Base-by-base conservation (phyloP, 169 alveolate genomes). In the Plasmodium knowlesi region DNA sequence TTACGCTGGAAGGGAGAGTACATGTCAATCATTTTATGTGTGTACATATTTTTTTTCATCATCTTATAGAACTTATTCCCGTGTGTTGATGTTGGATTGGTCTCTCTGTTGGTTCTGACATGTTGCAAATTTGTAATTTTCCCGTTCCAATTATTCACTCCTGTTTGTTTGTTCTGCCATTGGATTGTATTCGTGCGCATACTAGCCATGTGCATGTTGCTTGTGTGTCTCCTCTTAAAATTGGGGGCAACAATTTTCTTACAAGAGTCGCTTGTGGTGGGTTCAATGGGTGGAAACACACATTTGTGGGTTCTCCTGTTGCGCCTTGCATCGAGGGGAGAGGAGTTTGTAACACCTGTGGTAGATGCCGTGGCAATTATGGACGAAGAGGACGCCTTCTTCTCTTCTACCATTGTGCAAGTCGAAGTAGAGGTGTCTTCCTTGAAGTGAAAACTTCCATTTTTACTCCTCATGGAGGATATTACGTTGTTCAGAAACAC, bases 401-500 rank as follows among this genome's bases (percentile, higher is more conserved):
- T 12, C 61, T 14, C 12, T 10, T 14, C 25, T 16, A 2, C 9
- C 61, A 0, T 22, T 16, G 61, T 3, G 39, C 5, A 12, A 14
- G 25, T 10, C n/a, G 61, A 41, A 41, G 12, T 12, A 12, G 61
- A 14, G 61, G 61, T 16, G 22, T 22, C 76, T 39, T 67, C 76
- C 41, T 67, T 19, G 9, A 67, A 22, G 37, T 84, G 8, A 3
- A 25, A 41, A 73, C 54, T 22, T 28, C 57, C 67, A n/a, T 86
- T 54, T 22, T 32, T 25, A 28, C 71, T 50, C 37, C 70, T 86
- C 19, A 86, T 46, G 2, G 39, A 19, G n/a, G 81, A 10, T 25
- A 86, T 53, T 5, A 86, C 71, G 34, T 53, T 86, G 67, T 19
- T 76, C n/a, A 86, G 46, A 37, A 50, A 86, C 3, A 34, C 25